phyloP scores from a whole-genome alignment of 106 monocot genomes.

The Dendrobium officinale region DNA sequence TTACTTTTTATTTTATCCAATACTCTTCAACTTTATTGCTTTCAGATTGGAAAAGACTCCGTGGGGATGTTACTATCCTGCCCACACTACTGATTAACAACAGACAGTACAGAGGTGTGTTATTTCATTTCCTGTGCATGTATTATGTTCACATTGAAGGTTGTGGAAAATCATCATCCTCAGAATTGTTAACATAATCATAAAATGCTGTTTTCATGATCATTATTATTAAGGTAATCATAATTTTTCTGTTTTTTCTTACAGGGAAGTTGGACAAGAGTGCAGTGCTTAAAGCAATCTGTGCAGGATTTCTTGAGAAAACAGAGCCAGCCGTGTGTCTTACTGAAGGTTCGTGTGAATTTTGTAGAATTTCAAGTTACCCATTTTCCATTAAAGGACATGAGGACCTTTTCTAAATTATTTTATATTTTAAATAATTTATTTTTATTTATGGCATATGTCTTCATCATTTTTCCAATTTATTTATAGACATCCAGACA shows the following conservation, averaged over 20 bases:
- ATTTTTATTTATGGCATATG: neutral
- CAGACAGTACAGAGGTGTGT: conserved; percentile 50
- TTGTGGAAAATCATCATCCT: neutral
- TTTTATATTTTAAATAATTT: too few species aligned
- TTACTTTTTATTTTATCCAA: neutral
- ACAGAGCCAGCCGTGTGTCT: conserved; percentile 61
- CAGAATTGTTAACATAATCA: neutral
- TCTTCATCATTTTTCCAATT: neutral
- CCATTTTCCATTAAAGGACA: neutral
- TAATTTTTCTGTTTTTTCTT: neutral
- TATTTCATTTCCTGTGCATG: neutral
- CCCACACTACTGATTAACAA: conserved; percentile 58
- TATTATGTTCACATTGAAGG: neutral
- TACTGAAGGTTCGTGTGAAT: conserved; percentile 21
- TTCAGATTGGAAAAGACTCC: conserved; percentile 51
- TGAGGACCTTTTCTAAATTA: too few species aligned
- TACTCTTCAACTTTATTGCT: neutral
- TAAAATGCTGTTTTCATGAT: neutral
- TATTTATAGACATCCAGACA: conserved; percentile 34
- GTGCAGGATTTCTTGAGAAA: conserved; percentile 53
- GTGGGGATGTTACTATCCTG: conserved; percentile 54
- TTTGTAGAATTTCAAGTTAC: neutral
- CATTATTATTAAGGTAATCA: neutral
- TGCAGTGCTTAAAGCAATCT: conserved; percentile 53
- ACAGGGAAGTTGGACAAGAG: conserved; percentile 52